Base-by-base conservation (phyloP, 2,329 filamentous ascomycete species). In the Colletotrichum sp. region DNA sequence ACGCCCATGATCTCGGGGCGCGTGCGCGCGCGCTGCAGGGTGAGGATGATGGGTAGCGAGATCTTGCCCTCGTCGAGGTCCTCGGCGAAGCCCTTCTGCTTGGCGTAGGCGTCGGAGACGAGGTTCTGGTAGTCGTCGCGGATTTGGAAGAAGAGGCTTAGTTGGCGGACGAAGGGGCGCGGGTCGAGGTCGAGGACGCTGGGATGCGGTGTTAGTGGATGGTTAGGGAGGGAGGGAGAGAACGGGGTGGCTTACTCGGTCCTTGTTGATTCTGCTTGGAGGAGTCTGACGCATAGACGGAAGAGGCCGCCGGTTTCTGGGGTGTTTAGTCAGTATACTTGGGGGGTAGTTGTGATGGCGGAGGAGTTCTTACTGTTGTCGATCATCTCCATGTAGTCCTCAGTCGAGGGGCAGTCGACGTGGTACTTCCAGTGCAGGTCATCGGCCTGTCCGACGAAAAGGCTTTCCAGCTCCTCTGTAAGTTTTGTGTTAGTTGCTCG, bases 341-440 rank as follows among this genome's bases (percentile, higher is more conserved):
- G 7, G 15, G 34, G n/a, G n/a, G n/a, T n/a, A n/a, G n/a, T 36
- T 36, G n/a, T 52, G 43, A 3, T 21, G 10, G 43, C 3, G 43
- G 43, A 52, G 10, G n/a, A n/a, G n/a, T n/a, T n/a, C 43, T 21
- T 52, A 52, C 43, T 52, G 10, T 52, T 52, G 43, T 80, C 78
- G 2, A 72, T 95, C 95, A 98, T 98, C 83, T 97, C 94, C 21
- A 97, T 90, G 85, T 98, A 98, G 84, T 98, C 95, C 78, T 95
- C 94, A 84, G 96, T 95, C 64, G 91, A 94, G 13, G 95, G 95
- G 84, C 94, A 96, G 15, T 93, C 96, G 74, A 96, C 87, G 24
- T 93, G 95, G 85, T 97, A 94, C 71, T 94, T 90, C 95, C 95
- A 98, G 87, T 94, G 96, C 32, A 98, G 89, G 80, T 98, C 95